phyloP scores from a whole-genome alignment of 441 rosid species.

The Codiaeum variegatum region DNA sequence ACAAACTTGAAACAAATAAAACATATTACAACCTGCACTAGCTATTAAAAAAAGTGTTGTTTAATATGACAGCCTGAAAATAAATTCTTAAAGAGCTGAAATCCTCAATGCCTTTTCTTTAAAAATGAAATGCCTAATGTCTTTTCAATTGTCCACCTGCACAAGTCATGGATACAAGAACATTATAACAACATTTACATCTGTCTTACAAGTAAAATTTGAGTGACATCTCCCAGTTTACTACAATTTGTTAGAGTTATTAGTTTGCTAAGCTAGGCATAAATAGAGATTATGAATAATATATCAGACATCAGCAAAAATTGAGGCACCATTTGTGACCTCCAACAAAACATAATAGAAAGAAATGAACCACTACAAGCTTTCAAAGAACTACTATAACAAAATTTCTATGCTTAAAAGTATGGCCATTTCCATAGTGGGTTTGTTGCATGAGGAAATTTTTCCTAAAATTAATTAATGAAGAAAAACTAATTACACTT shows the following conservation, averaged over 20 bases:
- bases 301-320: too few relatives aligned
- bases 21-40: slow-evolving; percentile 16
- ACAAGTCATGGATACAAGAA: background rate
- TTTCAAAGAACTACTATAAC: too few relatives aligned
- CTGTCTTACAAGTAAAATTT: background rate
- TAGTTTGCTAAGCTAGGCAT: background rate
- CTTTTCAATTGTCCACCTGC: background rate
- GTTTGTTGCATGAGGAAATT: too few relatives aligned
- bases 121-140: background rate
- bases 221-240: background rate
- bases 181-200: background rate
- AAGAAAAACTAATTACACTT: too few relatives aligned
- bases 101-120: too few relatives aligned
- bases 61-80: background rate
- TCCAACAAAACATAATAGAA: too few relatives aligned
- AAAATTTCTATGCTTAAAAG: too few relatives aligned
- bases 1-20: slow-evolving; percentile 52
- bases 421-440: too few relatives aligned
- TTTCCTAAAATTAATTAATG: too few relatives aligned
- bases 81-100: slow-evolving; percentile 4
- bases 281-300: too few relatives aligned
- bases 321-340: too few relatives aligned
- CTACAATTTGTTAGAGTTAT: background rate
- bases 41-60: background rate
- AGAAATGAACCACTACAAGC: too few relatives aligned